A percentile compares a stretch with the other conserved stretches of the same genome.
Evolutionary conservation across 225 moss, liverwort and hornwort genomes (phyloP).

Genomic region (Pseudoscleropodium purum): DNA sequence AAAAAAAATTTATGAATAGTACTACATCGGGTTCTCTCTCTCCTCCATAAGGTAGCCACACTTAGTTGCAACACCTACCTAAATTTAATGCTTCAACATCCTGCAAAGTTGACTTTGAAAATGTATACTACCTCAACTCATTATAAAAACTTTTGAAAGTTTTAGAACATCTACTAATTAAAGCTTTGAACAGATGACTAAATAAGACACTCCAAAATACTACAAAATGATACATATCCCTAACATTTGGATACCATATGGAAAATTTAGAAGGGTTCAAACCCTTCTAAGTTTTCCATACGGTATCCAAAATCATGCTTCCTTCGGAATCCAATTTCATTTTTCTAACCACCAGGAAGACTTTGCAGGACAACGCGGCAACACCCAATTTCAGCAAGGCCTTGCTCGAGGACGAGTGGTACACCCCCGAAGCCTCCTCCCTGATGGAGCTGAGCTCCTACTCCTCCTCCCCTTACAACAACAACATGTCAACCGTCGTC

Average conservation of each 20-base stretch:
- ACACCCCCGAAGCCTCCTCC: constrained; percentile 20
- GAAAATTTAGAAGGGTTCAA: too few relatives aligned
- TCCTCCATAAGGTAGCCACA: not conserved
- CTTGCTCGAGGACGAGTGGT: constrained; percentile 34
- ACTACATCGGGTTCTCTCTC: not conserved
- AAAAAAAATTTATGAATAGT: not conserved
- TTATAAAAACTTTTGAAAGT: not conserved
- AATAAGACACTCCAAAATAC: not conserved
- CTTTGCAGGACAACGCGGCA: constrained; percentile 4
- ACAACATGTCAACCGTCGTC: not conserved
- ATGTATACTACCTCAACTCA: not conserved
- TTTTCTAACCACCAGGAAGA: not conserved
- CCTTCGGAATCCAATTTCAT: not conserved
- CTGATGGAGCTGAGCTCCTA: constrained; percentile 27
- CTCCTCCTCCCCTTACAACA: constrained; percentile 6
- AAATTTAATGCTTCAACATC: not conserved
- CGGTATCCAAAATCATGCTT: not conserved
- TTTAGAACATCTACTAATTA: not conserved
- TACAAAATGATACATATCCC: not conserved
- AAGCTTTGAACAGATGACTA: not conserved
- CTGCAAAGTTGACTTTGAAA: not conserved
- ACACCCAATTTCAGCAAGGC: constrained; percentile 10
- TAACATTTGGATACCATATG: too few relatives aligned
- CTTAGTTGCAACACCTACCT: not conserved
- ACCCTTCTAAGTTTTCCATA: not conserved